Conservation (phyloP, 2,329 filamentous ascomycete genomes). For the Colletotrichum scovillei region DNA sequence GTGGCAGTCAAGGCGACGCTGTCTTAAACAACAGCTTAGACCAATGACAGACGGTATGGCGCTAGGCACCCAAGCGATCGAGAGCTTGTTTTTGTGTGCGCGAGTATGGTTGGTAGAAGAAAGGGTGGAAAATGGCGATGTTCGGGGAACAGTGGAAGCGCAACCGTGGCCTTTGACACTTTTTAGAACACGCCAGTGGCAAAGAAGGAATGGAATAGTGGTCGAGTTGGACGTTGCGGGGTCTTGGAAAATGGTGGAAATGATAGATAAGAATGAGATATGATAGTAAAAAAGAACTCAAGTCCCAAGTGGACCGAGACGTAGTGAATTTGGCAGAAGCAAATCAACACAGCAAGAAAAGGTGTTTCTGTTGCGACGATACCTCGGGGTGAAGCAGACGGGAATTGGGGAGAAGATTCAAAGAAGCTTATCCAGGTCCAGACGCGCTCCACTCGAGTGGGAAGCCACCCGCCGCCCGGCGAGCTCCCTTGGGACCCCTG, state of each 20-base stretch:
- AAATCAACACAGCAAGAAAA: conserved; percentile 5
- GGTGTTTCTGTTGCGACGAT: conserved; percentile 29
- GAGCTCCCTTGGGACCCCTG: conserved; percentile 35
- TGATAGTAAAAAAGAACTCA: background rate
- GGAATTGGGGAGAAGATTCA: conserved; percentile 16
- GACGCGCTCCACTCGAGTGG: conserved; percentile 16
- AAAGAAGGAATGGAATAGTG: conserved; percentile 28
- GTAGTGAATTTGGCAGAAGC: conserved; percentile 8
- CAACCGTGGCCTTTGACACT: conserved; percentile 36
- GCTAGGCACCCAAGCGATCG: conserved; percentile 3
- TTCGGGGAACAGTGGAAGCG: conserved; percentile 25
- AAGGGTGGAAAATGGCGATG: background rate
- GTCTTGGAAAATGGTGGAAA: conserved; percentile 11
- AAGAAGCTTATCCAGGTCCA: conserved; percentile 32
- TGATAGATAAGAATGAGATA: conserved; percentile 4
- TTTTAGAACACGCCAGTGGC: conserved; percentile 26
- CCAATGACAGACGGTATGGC: conserved; percentile 20
- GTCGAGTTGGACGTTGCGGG: conserved; percentile 17
- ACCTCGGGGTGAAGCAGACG: conserved; percentile 11
- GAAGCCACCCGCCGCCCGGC: conserved; percentile 17
- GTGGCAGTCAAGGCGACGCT: conserved; percentile 33
- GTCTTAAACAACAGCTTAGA: conserved; percentile 21
- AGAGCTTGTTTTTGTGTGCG: background rate
- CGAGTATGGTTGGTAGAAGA: background rate
- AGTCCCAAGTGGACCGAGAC: conserved; percentile 30